Evolutionary conservation across 108 stramenopile genomes (phyloP).

Genomic region (Skeletonema costatum): DNA sequence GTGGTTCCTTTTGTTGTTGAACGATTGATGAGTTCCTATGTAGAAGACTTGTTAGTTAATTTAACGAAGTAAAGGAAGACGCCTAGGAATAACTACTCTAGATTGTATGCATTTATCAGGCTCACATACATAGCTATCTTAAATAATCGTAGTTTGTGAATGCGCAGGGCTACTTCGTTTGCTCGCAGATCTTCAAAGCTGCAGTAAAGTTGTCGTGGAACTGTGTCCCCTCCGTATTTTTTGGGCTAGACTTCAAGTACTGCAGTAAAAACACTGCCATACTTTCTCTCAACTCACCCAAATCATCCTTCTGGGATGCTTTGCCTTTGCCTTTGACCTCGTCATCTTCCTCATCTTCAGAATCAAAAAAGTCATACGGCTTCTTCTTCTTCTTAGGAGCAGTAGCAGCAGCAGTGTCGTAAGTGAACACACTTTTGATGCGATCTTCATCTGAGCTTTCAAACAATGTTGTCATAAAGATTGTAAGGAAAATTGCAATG

Average conservation of each 20-base stretch:
- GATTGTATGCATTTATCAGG: too few species aligned
- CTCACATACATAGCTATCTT: too few species aligned
- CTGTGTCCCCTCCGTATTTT: conserved; percentile 73
- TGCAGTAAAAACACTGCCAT: conserved; percentile 83
- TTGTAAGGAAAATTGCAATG: conserved; percentile 70
- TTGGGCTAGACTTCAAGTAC: conserved; percentile 81
- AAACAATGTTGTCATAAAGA: conserved; percentile 74
- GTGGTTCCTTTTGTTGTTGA: too few species aligned
- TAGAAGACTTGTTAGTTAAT: too few species aligned
- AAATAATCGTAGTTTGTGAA: too few species aligned
- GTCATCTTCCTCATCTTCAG: conserved; percentile 39
- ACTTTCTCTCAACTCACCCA: conserved; percentile 59
- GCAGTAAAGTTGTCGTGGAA: conserved; percentile 77
- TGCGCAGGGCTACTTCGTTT: background rate
- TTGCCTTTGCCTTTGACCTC: conserved; percentile 6
- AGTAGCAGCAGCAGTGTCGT: conserved; percentile 17
- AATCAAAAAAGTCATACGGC: conserved; percentile 17
- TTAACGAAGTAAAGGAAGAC: too few species aligned
- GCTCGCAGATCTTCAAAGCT: conserved; percentile 65
- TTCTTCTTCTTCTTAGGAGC: conserved; percentile 7
- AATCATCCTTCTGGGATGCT: conserved; percentile 48
- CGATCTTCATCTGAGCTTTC: conserved; percentile 58
- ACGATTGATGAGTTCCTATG: too few species aligned
- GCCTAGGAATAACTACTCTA: too few species aligned
- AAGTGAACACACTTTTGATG: conserved; percentile 56